Base-by-base conservation (phyloP, 805 yeast species). In the Brettanomyces sp. region DNA sequence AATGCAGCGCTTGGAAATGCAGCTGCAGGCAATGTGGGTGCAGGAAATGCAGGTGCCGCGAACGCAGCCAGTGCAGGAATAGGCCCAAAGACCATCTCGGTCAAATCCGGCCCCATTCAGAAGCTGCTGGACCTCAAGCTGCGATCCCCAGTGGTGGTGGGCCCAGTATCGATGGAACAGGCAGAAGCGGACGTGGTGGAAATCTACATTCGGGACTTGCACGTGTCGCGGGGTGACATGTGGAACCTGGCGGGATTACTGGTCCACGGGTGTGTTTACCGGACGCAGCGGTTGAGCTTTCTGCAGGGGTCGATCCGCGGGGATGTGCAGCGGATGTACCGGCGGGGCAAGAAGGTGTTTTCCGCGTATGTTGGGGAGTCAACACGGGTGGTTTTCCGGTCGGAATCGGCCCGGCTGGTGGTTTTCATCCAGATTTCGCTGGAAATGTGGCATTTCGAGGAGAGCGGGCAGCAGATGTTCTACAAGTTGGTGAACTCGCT, bases 391-490 rank as follows among this genome's bases (percentile, higher is more conserved):
- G 86, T 89, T 0, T 91, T 85, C 60, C 73, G 99, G 41, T 88
- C 97, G 1, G 97, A 91, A 56, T 82, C 95, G 37, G 95, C 97
- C 2, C 77, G 85, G 47, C 67, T 91, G 47, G 76, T 87, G 13
- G 85, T 90, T 43, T 70, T 93, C 50, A 80, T 93, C 43, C 99
- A 93, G 59, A 79, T 90, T 50, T 85, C 97, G 1, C 76, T 84
- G 36, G 99, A 93, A 57, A 93, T 93, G 97, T 93, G 97, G 95
- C 88, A 89, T 61, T 93, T 93, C 63, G 98, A 93, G 63, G 96
- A 90, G 57, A 85, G 85, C 52, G 99, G 99, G 2, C 97, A 91
- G 58, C 85, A 90, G 45, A 77, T 88, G 77, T 91, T 91, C 61
- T 91, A 90, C 61, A 87, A 89, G 63, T 77, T 93, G 54, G 88